Conservation (phyloP, 305 asterid species). For the Fraxinus latifolia region DNA sequence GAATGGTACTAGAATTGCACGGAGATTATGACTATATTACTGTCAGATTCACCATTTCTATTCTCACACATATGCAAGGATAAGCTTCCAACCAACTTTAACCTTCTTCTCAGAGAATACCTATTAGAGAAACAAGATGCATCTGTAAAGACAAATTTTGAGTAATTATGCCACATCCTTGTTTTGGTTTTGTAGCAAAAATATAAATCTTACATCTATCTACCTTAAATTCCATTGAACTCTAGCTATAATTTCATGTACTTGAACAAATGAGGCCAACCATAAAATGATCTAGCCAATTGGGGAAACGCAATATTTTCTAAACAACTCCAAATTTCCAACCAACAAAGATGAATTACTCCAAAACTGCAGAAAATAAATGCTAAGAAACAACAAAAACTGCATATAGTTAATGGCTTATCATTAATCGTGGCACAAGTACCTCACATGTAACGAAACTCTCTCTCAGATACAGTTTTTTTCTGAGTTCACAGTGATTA, state of each 20-base stretch:
- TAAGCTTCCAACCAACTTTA: not conserved
- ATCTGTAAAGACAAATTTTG: not conserved
- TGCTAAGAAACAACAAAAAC: not conserved
- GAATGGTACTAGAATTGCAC: not conserved
- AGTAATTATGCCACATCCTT: not conserved
- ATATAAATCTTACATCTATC: not conserved
- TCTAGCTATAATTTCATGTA: not conserved
- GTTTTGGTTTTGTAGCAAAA: not conserved
- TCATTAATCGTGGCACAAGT: not conserved
- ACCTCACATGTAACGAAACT: not conserved
- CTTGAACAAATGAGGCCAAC: slow-evolving; percentile 12
- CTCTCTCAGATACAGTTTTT: not conserved
- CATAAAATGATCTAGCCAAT: not conserved
- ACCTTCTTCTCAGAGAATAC: not conserved
- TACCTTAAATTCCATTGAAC: not conserved
- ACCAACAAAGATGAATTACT: not conserved
- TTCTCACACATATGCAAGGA: not conserved
- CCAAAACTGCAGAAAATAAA: not conserved
- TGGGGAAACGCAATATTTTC: not conserved
- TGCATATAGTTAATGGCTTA: not conserved
- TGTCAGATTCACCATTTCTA: not conserved
- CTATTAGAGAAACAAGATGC: not conserved
- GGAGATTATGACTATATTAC: not conserved
- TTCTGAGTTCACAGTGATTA: not conserved
- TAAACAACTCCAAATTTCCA: slow-evolving; percentile 1